Evolutionary conservation across 805 yeast species (phyloP).

Genomic region (Spencermartinsiella europaea): DNA sequence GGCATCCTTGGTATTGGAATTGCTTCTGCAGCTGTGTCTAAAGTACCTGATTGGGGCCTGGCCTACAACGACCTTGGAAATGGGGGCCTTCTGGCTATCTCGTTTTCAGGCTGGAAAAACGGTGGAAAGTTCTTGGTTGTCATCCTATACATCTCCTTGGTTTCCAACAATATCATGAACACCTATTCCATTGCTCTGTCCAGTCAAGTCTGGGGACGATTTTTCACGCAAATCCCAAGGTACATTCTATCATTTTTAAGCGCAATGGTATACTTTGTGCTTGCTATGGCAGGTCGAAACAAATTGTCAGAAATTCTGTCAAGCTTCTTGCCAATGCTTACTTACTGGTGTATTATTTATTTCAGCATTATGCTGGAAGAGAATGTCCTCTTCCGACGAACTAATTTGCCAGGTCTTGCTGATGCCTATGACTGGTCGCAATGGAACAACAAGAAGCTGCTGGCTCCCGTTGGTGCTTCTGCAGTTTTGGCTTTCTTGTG

Average conservation of each 20-base stretch:
- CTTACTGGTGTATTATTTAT: constrained; percentile 86
- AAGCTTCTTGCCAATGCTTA: constrained; percentile 85
- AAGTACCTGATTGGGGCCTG: constrained; percentile 50
- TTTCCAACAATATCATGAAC: constrained; percentile 77
- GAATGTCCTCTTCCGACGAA: constrained; percentile 61
- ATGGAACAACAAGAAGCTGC: constrained; percentile 58
- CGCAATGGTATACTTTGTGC: constrained; percentile 58
- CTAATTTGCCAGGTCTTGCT: constrained; percentile 34
- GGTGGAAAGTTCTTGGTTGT: constrained; percentile 74
- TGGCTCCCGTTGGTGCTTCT: constrained; percentile 64
- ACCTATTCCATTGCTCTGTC: constrained; percentile 78
- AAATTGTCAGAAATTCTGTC: constrained; percentile 68
- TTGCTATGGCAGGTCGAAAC: constrained; percentile 71
- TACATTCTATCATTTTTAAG: constrained; percentile 68
- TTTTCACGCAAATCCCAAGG: constrained; percentile 62
- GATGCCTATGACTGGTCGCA: constrained; percentile 64
- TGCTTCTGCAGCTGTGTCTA: constrained; percentile 54
- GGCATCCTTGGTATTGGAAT: constrained; percentile 69
- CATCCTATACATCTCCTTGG: constrained; percentile 63
- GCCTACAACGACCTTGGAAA: constrained; percentile 57
- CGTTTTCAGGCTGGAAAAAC: constrained; percentile 66
- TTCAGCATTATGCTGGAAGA: constrained; percentile 67
- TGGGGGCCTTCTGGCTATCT: constrained; percentile 67
- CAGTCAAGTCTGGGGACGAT: constrained; percentile 49
- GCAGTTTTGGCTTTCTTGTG: constrained; percentile 57